phyloP scores from a whole-genome alignment of 1,284 basidiomycete species.

The Mycosarcoma maydis region DNA sequence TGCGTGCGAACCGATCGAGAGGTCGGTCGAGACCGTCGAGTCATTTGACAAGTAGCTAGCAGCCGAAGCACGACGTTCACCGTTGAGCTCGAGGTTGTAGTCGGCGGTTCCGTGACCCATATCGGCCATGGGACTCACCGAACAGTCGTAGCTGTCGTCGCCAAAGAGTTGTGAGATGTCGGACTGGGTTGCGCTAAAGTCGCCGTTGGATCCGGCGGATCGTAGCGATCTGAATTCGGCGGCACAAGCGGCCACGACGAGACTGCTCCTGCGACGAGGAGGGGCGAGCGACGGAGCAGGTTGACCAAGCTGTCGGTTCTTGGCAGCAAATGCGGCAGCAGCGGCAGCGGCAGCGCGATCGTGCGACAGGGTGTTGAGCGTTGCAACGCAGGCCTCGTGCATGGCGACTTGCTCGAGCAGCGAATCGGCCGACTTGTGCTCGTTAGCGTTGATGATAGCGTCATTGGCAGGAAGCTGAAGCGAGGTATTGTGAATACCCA shows the following conservation, averaged over 20 bases:
- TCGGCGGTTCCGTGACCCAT: constrained; percentile 16
- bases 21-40: constrained; percentile 30
- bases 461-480: constrained; percentile 13
- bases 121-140: constrained; percentile 39
- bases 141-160: constrained; percentile 26
- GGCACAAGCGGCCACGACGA: constrained; percentile 3
- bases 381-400: constrained; percentile 35
- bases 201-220: constrained; percentile 9
- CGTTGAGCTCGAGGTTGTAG: constrained; percentile 2
- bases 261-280: constrained; percentile 23
- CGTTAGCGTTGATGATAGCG: not conserved
- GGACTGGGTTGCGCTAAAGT: constrained; percentile 18
- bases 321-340: constrained; percentile 10
- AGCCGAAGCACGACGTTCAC: constrained; percentile 19
- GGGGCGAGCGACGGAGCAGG: constrained; percentile 7
- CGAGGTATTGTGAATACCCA: constrained; percentile 24
- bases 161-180: constrained; percentile 22
- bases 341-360: constrained; percentile 24
- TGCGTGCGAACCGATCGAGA: constrained; percentile 26
- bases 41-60: constrained; percentile 30
- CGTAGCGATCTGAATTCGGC: constrained; percentile 1
- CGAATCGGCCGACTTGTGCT: constrained; percentile 24
- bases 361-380: constrained; percentile 13
- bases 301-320: constrained; percentile 1
- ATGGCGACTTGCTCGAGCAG: constrained; percentile 40